These are phyloP conservation scores for Neonectria coccinea DNA, from an alignment of 2,329 filamentous ascomycete genomes.

Conservation along the genomic window DNA sequence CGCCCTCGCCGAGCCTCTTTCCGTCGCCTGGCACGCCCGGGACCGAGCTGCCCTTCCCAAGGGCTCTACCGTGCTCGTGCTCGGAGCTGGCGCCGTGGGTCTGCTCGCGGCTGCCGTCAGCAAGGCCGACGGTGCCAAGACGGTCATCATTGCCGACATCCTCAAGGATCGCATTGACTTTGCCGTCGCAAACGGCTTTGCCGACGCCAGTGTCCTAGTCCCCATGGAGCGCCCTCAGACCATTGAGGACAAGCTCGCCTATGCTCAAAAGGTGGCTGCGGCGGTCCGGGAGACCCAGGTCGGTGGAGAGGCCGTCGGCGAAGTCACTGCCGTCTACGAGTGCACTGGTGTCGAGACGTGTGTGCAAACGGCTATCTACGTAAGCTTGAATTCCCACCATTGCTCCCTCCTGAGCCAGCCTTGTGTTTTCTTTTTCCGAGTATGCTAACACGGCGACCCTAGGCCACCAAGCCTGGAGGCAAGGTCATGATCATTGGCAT, in stretches of 20 bases:
- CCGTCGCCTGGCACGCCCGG: slow-evolving; percentile 69
- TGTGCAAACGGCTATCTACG: slow-evolving; percentile 79
- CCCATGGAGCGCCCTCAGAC: slow-evolving; percentile 61
- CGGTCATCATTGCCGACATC: slow-evolving; percentile 67
- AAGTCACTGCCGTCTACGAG: slow-evolving; percentile 78
- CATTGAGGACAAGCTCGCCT: slow-evolving; percentile 65
- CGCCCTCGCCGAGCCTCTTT: slow-evolving; percentile 69
- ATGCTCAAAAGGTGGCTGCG: slow-evolving; percentile 62
- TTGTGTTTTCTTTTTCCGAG: neutral
- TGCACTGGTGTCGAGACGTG: slow-evolving; percentile 84
- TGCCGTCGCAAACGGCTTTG: slow-evolving; percentile 66
- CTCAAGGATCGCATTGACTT: slow-evolving; percentile 68
- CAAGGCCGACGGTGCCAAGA: slow-evolving; percentile 58
- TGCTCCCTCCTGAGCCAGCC: neutral
- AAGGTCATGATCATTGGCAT: slow-evolving; percentile 78
- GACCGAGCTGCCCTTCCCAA: slow-evolving; percentile 58
- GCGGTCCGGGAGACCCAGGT: slow-evolving; percentile 53
- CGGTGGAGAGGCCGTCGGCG: slow-evolving; percentile 63
- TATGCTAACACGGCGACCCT: slow-evolving; percentile 9
- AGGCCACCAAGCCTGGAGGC: slow-evolving; percentile 74
- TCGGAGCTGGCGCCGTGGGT: slow-evolving; percentile 72
- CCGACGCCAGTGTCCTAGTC: slow-evolving; percentile 64
- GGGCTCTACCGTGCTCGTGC: slow-evolving; percentile 61
- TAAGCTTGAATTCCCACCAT: slow-evolving; percentile 48
- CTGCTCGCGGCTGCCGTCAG: slow-evolving; percentile 70